phyloP scores from a whole-genome alignment of 225 moss, liverwort and hornwort genomes.

The Bryoerythrophyllum caledonicum region DNA sequence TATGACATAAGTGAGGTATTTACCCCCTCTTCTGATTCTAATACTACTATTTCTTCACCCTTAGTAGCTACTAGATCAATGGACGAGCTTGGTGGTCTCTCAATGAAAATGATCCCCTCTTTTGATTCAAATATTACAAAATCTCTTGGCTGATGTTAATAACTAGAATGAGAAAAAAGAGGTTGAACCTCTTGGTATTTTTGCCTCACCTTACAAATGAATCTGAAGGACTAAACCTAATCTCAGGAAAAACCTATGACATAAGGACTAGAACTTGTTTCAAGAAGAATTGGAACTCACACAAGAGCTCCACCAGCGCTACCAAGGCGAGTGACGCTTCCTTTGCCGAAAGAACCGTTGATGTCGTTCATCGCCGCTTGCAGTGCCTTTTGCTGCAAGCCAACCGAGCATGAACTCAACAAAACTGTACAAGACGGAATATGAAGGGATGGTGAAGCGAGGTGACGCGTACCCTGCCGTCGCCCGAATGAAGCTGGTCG shows the following conservation, averaged over 20 bases:
- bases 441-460: not conserved
- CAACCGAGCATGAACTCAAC: constrained; percentile 14
- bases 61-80: too few relatives aligned
- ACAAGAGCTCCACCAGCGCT: constrained; percentile 89
- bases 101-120: too few relatives aligned
- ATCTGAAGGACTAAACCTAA: not conserved
- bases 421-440: not conserved
- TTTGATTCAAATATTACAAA: too few relatives aligned
- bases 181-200: too few relatives aligned
- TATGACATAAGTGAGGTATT: not conserved
- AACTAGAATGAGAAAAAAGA: too few relatives aligned
- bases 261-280: not conserved
- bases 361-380: constrained; percentile 95
- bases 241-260: not conserved
- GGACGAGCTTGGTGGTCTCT: too few relatives aligned
- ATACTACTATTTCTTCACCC: too few relatives aligned
- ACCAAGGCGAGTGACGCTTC: constrained; percentile 89
- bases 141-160: too few relatives aligned
- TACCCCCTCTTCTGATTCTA: too few relatives aligned
- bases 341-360: constrained; percentile 86
- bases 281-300: constrained; percentile 38
- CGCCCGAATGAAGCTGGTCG: not conserved
- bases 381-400: constrained; percentile 73
- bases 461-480: not conserved
- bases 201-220: too few relatives aligned